Percentiles rank a stretch among this genome's conserved stretches.
These are phyloP conservation scores for Diplodia mutila DNA, from an alignment of 2,329 filamentous ascomycete species.

Conservation along the genomic window DNA sequence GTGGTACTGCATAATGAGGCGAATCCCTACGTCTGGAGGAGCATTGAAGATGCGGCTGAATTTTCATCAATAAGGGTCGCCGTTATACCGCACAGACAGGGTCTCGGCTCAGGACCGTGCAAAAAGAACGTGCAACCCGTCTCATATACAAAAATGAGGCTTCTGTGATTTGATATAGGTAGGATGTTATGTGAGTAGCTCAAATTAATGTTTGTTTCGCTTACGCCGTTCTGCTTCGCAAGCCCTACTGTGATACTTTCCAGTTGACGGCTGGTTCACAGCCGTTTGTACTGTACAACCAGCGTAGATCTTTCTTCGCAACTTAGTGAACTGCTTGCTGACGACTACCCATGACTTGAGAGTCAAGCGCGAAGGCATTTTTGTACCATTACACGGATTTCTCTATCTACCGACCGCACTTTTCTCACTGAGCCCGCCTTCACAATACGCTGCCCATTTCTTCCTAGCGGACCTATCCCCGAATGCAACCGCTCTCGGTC, in stretches of 20 bases:
- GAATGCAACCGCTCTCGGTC: background rate
- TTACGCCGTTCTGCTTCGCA: background rate
- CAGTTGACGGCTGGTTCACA: background rate
- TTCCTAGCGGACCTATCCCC: background rate
- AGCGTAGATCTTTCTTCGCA: background rate
- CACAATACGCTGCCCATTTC: no score
- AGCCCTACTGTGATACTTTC: background rate
- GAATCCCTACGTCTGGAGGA: background rate
- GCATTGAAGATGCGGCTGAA: background rate
- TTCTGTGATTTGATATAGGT: background rate
- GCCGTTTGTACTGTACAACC: no score
- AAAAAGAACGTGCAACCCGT: background rate
- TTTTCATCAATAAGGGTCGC: background rate
- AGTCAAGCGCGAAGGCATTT: background rate
- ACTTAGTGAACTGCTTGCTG: background rate
- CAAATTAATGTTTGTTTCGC: background rate
- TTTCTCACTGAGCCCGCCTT: background rate
- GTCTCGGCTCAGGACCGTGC: background rate
- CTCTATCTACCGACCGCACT: background rate
- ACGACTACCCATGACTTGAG: background rate
- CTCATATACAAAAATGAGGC: background rate
- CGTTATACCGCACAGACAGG: background rate
- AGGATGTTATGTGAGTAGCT: background rate
- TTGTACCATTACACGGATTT: background rate
- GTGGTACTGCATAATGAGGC: background rate